Base-by-base conservation (phyloP, 2,329 filamentous ascomycete species). In the Macrophomina phaseolina region DNA sequence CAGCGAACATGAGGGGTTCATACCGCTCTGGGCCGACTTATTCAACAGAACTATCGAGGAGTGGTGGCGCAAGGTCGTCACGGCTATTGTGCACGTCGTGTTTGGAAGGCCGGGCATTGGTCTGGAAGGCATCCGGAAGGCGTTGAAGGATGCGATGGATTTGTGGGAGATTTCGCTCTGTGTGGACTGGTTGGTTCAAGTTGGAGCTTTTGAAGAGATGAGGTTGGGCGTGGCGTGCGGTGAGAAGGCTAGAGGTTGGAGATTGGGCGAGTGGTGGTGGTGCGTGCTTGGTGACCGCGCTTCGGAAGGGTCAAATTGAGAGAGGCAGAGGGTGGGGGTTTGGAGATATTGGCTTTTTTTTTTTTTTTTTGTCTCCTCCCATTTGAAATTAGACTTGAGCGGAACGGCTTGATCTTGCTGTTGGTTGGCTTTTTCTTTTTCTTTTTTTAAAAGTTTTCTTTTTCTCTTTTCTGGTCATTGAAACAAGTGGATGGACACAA, bases 1-100 rank as follows among this genome's bases (percentile, higher is more conserved):
- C 67, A 75, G 55, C 38, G 67, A 23, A 2, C 73, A 72, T 4
- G 81, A 82, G 11, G 84, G 86, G 49, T 80, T 79, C 4, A 74
- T 92, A 4, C 91, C 91, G 0, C 84, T 92, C 63, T 94, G 91
- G 91, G 85, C 87, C 63, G 89, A 90, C 74, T 88, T 93, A 68
- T 87, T 90, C 68, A 88, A 86, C 7, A 80, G 84, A 5, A 72
- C 86, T 0, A 84, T 91, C 68, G 76, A 70, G 16, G 77, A 81
- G 0, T 84, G 88, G 65, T 93, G 91, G 90, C 83, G 85, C 64
- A 85, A 87, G 69, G 82, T 90, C 11, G 75, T 92, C 4, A 84
- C 86, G 4, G 85, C 88, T 5, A 82, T 92, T 2, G 80, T 88
- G 40, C 88, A 91, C 68, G 80, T 86, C 36, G 77, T 91, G 40